Base-by-base conservation (phyloP, 2,329 filamentous ascomycete genomes). In the Shiraia sp. region DNA sequence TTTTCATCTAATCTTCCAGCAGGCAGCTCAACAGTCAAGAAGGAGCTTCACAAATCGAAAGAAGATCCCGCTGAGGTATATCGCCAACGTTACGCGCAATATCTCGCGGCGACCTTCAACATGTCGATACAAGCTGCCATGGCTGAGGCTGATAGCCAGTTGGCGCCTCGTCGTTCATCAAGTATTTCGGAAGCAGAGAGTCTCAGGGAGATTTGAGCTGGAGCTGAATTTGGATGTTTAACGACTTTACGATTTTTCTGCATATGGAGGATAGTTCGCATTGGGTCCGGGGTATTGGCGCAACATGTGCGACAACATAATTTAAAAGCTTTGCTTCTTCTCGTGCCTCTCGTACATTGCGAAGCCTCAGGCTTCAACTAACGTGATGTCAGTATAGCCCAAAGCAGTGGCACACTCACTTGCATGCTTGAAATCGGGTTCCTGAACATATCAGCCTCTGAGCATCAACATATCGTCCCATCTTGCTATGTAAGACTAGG, bases 61-160 rank as follows among this genome's bases (percentile, higher is more conserved):
- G 53, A 63, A 36, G 56, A 68, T 38, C 48, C 58, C 37, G 57
- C 64, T 16, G 54, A 64, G 33, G 51, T 57, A 28, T 70, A 70
- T 44, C 65, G 66, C 40, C 52, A 53, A 40, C 64, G 65, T 40
- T 70, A 70, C 53, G 67, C 67, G 29, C 63, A 68, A 38, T 70
- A 70, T 46, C 63, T 70, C 32, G 66, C 66, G 22, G 62, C 65
- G 13, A 67, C 66, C 24, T 70, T 70, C 59, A 68, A 66, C 47
- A 69, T 70, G 54, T 67, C 61, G 40, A 58, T 68, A 40, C 59
- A 69, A 45, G 67, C 67, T 34, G 67, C 67, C 25, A 45, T 69
- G 46, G 63, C 57, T 32, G 67, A 70, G 47, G 63, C 66, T 27
- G 66, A 70, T 44, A 51, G 47, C 36, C 59, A 69, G 42, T 56